Base-by-base conservation (phyloP, 345 rosid species). In the Citrus reticulata region DNA sequence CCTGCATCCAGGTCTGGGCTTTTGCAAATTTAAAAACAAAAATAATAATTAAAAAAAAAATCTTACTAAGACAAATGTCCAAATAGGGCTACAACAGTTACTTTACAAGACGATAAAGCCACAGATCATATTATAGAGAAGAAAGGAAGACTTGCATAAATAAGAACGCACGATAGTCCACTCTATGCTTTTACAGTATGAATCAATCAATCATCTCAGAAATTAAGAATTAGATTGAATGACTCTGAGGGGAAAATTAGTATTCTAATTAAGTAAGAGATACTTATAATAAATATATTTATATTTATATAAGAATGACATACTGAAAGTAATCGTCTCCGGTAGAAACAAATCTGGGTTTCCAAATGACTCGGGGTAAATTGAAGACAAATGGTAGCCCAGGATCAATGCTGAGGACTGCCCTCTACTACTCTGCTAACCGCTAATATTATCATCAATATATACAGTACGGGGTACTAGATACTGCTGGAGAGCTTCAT, bases 381-480 rank as follows among this genome's bases (percentile, higher is more conserved):
- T 57, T 40, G 79, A 80, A 77, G 86, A 74, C 65, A 64, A 32
- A 65, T 60, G 78, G 79, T 81, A 82, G 82, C 87, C 85, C 83
- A 27, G 59, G 79, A 77, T 70, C 78, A 82, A 85, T 79, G 82
- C 70, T 54, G 82, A 78, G 58, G 81, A 81, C 80, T 70, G 62
- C 69, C 61, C 72, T 88, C 78, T 74, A 80, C 67, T 75, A 19
- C 69, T 79, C 83, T 65, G 78, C 87, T 84, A 76, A 76, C 58
- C 77, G 81, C 89, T 86, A 80, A 75, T 67, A 62, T 39, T 39
- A 73, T 78, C 49, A 55, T 62, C 81, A 80, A 72, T 86, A 83
- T 90, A 69, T 78, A 87, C 88, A 73, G 29, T 79, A 86, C 81
- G 58, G 58, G 81, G 76, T 77, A 73, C 63, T 7, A 66, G 82